Base-by-base conservation (phyloP, 148 eudicot genomes). In the Dysphania ambrosioides region DNA sequence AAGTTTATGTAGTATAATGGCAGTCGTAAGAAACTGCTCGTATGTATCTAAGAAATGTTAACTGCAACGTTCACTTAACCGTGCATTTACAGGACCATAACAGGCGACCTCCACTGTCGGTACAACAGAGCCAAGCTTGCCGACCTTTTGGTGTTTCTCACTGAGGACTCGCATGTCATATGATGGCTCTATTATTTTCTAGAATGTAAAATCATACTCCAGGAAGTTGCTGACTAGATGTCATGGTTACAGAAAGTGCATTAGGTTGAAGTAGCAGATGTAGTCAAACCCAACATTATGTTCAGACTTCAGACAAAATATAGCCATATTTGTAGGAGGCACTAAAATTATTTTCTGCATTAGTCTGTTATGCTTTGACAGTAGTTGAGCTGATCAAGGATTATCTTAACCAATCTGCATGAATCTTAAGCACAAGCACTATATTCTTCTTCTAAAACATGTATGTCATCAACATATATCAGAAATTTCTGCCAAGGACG, bases 21-120 rank as follows among this genome's bases (percentile, higher is more conserved):
- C 38, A 7, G 2, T 38, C 11, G 38, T 42, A 0, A 3, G 31
- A 38, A 66, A 70, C 62, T 32, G 30, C 13, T 53, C 19, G 11
- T 72, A 23, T 35, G 29, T 15, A 35, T 29, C 5, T 9, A 42
- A 24, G 15, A 40, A 40, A 19, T 31, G 8, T 51, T 21, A 12
- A 35, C 26, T 41, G 26, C 42, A 5, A 19, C 36, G 2, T 34
- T 58, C 24, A 59, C 1, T 44, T 16, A 38, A 9, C 24, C 40
- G 15, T 47, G 63, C 27, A 67, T 41, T 13, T 81, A 72, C 74
- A 91, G 97, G 87, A 64, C 21, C 87, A 89, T 75, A 91, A 91
- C 83, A 82, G 75, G 68, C 88, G 93, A 9, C 91, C 97, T 79
- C 85, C 91, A 30, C 84, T 89, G 60, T 89, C 97, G 0, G 86